Evolutionary conservation across 495 filamentous ascomycete genomes (phyloP).

Genomic region (Hypoxylon lienhwacheense): DNA sequence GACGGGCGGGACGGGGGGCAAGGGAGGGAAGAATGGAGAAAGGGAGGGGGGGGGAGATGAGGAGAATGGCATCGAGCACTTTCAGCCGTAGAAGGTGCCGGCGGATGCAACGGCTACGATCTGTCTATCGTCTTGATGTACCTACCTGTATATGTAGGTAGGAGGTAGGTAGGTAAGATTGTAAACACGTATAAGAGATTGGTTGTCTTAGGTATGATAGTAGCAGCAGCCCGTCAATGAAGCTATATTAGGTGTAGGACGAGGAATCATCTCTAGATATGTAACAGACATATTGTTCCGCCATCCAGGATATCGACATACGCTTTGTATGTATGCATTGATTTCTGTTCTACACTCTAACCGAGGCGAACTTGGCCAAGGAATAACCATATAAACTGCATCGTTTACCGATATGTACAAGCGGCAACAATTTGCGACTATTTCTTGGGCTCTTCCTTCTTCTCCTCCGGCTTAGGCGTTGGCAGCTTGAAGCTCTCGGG

Average conservation of each 20-base stretch:
- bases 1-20: neutral
- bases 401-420: constrained; percentile 39
- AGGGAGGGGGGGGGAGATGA: neutral
- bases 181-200: too few species aligned
- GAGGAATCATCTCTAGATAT: too few species aligned
- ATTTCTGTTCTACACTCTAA: neutral
- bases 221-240: too few species aligned
- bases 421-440: constrained; percentile 47
- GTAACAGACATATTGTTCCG: too few species aligned
- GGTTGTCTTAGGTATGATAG: too few species aligned
- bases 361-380: neutral
- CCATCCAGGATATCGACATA: too few species aligned
- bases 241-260: too few species aligned
- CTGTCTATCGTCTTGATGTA: too few species aligned
- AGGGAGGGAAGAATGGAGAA: neutral
- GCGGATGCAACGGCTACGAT: too few species aligned
- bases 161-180: too few species aligned
- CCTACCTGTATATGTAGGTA: too few species aligned
- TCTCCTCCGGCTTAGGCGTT: constrained; percentile 89
- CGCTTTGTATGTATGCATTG: neutral
- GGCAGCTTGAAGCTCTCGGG: constrained; percentile 94
- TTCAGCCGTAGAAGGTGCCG: constrained; percentile 5
- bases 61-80: constrained; percentile 10
- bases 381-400: constrained; percentile 23
- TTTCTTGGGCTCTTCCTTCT: constrained; percentile 90